Conservation (phyloP, 2,329 filamentous ascomycete species). For the Zymoseptoria crescenta region DNA sequence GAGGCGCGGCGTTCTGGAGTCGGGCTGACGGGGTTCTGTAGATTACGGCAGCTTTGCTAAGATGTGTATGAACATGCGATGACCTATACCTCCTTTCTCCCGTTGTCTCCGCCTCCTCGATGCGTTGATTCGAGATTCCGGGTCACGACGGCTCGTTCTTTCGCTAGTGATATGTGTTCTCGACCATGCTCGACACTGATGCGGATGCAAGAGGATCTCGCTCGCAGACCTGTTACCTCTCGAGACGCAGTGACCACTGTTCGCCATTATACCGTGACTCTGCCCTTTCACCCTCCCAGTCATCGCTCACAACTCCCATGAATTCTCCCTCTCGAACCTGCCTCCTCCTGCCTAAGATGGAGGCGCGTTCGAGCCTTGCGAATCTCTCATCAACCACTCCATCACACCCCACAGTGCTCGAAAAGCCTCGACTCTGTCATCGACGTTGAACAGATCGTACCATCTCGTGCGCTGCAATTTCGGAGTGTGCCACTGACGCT, state of each 20-base stretch:
- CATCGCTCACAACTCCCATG: background rate
- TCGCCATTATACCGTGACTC: too few species aligned
- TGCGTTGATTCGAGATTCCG: background rate
- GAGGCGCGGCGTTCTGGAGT: background rate
- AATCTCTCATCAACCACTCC: conserved; percentile 38
- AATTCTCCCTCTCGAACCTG: background rate
- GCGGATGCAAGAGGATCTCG: background rate
- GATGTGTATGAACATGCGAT: background rate
- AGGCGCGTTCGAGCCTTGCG: background rate
- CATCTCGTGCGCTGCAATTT: conserved; percentile 49
- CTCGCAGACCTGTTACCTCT: background rate
- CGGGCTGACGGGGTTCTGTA: background rate
- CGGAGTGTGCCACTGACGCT: conserved; percentile 43
- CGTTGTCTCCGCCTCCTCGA: background rate
- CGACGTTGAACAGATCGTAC: conserved; percentile 50
- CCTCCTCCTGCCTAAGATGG: background rate
- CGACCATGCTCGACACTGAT: too few species aligned
- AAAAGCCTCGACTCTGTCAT: conserved; percentile 50
- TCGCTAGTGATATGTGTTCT: background rate
- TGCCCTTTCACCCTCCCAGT: too few species aligned
- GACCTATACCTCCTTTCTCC: background rate
- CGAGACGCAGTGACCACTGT: too few species aligned
- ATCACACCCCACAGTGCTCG: conserved; percentile 51
- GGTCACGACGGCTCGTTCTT: background rate
- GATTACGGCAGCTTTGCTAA: background rate